Percentiles rank a stretch among this genome's conserved stretches.
Evolutionary conservation across 1,139 yeast genomes (phyloP).

Genomic region (Geotrichum phurueaensis): DNA sequence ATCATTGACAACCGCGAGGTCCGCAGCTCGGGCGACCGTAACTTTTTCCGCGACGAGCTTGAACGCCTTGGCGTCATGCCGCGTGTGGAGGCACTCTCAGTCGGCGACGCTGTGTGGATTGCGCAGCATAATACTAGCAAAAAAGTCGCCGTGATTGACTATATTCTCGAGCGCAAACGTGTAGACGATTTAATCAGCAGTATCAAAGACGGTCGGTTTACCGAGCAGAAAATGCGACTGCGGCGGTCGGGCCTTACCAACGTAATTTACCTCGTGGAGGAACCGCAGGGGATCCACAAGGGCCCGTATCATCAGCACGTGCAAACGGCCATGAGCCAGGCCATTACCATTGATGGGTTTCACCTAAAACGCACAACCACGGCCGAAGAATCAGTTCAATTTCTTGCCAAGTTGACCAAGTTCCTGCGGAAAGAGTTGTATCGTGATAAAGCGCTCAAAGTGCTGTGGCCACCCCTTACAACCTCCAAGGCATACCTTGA

Average conservation of each 20-base stretch:
- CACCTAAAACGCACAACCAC: slow-evolving; percentile 62
- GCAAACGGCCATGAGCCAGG: slow-evolving; percentile 70
- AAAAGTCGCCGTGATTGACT: slow-evolving; percentile 65
- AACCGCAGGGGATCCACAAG: slow-evolving; percentile 41
- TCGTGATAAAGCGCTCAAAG: slow-evolving; percentile 20
- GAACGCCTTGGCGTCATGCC: slow-evolving; percentile 44
- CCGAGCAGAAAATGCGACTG: slow-evolving; percentile 76
- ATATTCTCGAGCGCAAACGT: slow-evolving; percentile 81
- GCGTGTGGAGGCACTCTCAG: slow-evolving; percentile 55
- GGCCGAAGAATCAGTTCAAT: slow-evolving; percentile 68
- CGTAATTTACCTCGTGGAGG: slow-evolving; percentile 80
- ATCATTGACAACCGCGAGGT: slow-evolving; percentile 81
- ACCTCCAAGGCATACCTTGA: slow-evolving; percentile 25
- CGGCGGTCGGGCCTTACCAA: slow-evolving; percentile 60
- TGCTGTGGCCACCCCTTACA: slow-evolving; percentile 48
- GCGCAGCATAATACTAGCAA: slow-evolving; percentile 59
- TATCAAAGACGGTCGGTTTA: slow-evolving; percentile 76
- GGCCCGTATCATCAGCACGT: slow-evolving; percentile 56
- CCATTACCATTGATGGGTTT: slow-evolving; percentile 61
- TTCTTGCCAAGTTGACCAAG: slow-evolving; percentile 53
- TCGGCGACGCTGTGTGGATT: slow-evolving; percentile 89
- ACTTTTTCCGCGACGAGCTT: slow-evolving; percentile 45
- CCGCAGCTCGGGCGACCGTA: slow-evolving; percentile 27
- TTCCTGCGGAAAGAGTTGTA: slow-evolving; percentile 37
- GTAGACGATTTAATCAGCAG: slow-evolving; percentile 79